Evolutionary conservation across 2,329 filamentous ascomycete species (phyloP).

Genomic region (Talaromyces sp.): DNA sequence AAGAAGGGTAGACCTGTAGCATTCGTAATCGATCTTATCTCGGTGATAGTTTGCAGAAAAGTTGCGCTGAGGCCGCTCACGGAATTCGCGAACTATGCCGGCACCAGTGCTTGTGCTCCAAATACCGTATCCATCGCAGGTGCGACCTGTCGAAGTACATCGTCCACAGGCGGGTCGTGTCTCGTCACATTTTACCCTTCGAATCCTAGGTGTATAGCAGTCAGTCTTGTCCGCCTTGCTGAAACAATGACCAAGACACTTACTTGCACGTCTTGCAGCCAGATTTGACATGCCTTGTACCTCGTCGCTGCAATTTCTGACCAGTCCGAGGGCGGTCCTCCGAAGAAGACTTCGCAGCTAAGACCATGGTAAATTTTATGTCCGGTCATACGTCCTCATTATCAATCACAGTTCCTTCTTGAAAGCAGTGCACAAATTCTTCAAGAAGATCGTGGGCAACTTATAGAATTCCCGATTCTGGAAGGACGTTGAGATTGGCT

Average conservation of each 20-base stretch:
- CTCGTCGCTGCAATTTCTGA: not conserved
- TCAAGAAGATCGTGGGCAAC: not conserved
- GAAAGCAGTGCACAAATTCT: not conserved
- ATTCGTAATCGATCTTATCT: not conserved
- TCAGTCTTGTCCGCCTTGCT: not conserved
- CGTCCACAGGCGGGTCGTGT: conserved; percentile 4
- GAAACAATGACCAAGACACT: not conserved
- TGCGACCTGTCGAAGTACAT: conserved; percentile 10
- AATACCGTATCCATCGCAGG: conserved; percentile 10
- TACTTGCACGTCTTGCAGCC: conserved; percentile 12
- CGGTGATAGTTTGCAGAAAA: not conserved
- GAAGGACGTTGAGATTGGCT: not conserved
- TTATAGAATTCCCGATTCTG: not conserved
- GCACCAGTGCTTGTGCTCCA: not conserved
- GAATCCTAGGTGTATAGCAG: not conserved
- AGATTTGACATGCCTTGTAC: conserved; percentile 6
- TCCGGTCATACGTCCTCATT: not conserved
- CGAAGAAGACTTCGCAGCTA: not conserved
- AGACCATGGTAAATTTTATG: not conserved
- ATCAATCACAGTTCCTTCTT: not conserved
- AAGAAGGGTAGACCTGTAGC: not conserved
- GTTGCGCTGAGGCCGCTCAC: not conserved
- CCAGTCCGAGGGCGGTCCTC: not conserved
- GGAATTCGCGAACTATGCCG: not conserved
- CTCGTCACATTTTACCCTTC: conserved; percentile 12